Conservation (phyloP, 192 early-diverging fungal species). For the Linnemannia exigua region DNA sequence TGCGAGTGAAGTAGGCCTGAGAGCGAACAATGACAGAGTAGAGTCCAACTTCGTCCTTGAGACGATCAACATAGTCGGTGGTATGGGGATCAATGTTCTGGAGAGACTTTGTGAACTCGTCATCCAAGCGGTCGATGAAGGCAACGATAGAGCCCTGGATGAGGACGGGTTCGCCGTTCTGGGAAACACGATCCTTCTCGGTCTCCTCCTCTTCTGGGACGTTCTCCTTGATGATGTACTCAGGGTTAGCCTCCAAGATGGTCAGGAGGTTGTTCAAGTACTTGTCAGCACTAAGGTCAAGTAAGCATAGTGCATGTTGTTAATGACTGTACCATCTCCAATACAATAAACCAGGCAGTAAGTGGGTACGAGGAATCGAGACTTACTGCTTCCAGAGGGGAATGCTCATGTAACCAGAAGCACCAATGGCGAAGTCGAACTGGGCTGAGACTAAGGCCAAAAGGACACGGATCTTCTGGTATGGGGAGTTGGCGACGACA, state of each 20-base stretch:
- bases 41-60: slow-evolving; percentile 87
- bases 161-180: slow-evolving; percentile 64
- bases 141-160: slow-evolving; percentile 88
- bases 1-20: slow-evolving; percentile 88
- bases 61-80: slow-evolving; percentile 93
- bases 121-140: slow-evolving; percentile 94
- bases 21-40: slow-evolving; percentile 91
- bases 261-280: slow-evolving; percentile 83
- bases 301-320: not conserved
- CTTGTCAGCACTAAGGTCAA: slow-evolving; percentile 56
- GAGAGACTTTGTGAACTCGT: slow-evolving; percentile 95
- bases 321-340: not conserved
- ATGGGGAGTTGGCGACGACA: slow-evolving; percentile 71
- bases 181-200: slow-evolving; percentile 68
- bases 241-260: slow-evolving; percentile 79
- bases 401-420: slow-evolving; percentile 76
- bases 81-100: slow-evolving; percentile 98
- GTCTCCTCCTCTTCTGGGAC: slow-evolving; percentile 75
- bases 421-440: slow-evolving; percentile 82
- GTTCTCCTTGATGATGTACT: slow-evolving; percentile 77
- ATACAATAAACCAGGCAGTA: not conserved
- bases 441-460: slow-evolving; percentile 87
- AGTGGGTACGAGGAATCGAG: not conserved
- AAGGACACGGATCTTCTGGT: slow-evolving; percentile 86
- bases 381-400: slow-evolving; percentile 82